Percentiles rank a stretch among this genome's conserved stretches.
These are phyloP conservation scores for Russula emetica DNA, from an alignment of 768 basidiomycete species.

Conservation along the genomic window DNA sequence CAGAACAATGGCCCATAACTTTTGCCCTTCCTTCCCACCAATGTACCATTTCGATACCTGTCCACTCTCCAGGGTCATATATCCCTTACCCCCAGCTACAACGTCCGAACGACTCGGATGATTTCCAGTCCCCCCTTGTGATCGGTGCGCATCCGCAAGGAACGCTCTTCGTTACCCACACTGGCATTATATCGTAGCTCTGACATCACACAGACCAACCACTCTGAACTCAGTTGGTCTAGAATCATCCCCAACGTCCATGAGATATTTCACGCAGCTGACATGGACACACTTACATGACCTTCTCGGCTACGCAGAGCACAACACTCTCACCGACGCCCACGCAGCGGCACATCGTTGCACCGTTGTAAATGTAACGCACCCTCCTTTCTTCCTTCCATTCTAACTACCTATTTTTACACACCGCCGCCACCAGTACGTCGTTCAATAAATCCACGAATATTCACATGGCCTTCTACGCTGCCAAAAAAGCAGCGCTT, in stretches of 20 bases:
- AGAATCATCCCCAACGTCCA: background rate
- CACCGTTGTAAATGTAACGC: background rate
- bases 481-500: constrained; percentile 82
- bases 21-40: background rate
- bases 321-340: background rate
- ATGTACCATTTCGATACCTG: background rate
- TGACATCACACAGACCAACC: background rate
- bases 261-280: background rate
- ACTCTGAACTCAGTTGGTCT: background rate
- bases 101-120: background rate
- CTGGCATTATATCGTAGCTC: background rate
- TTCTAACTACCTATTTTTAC: background rate
- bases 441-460: constrained; percentile 76
- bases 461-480: constrained; percentile 70
- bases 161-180: background rate
- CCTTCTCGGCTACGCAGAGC: background rate
- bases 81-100: background rate
- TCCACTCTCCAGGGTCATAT: background rate
- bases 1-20: background rate
- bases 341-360: background rate
- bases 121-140: background rate
- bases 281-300: background rate
- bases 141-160: background rate
- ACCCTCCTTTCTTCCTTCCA: background rate
- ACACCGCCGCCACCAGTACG: constrained; percentile 41